Percentiles rank a stretch among this genome's conserved stretches.
Conservation (phyloP, 177 flowering plant species). For the Tripterygium wilfordii region DNA sequence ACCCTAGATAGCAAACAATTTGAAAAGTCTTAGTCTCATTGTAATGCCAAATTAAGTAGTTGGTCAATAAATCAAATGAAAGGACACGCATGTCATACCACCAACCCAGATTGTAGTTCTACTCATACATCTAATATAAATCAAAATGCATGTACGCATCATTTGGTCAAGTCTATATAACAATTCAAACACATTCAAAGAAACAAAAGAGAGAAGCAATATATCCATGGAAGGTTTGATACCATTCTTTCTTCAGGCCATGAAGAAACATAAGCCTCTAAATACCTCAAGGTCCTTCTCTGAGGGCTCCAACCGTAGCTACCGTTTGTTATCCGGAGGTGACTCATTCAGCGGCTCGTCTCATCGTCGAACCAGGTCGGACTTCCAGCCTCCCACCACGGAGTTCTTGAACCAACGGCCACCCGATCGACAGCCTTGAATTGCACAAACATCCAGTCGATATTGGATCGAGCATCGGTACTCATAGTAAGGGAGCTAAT, state of each 20-base stretch:
- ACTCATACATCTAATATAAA: no score
- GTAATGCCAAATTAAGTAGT: no score
- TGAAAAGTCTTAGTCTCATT: no score
- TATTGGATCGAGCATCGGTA: no score
- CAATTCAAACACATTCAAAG: background rate
- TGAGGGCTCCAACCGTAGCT: constrained; percentile 27
- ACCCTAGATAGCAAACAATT: no score
- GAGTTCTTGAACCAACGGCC: background rate
- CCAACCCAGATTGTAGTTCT: no score
- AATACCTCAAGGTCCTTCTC: constrained; percentile 20
- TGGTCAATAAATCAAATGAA: no score
- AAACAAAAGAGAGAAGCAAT: background rate
- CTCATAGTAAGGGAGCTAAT: no score
- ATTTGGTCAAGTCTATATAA: no score
- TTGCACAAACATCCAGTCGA: no score
- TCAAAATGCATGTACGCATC: no score
- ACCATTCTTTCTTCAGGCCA: constrained; percentile 27
- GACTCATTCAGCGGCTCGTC: constrained; percentile 27
- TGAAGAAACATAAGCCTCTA: constrained; percentile 27
- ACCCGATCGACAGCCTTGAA: background rate
- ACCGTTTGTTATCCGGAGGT: constrained; percentile 21
- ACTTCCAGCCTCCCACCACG: constrained; percentile 9
- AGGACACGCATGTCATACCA: no score
- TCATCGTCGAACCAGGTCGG: constrained; percentile 22
- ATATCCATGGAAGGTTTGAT: constrained; percentile 40